Evolutionary conservation across 2,329 filamentous ascomycete species (phyloP).

Genomic region (Fusarium veterinarium): DNA sequence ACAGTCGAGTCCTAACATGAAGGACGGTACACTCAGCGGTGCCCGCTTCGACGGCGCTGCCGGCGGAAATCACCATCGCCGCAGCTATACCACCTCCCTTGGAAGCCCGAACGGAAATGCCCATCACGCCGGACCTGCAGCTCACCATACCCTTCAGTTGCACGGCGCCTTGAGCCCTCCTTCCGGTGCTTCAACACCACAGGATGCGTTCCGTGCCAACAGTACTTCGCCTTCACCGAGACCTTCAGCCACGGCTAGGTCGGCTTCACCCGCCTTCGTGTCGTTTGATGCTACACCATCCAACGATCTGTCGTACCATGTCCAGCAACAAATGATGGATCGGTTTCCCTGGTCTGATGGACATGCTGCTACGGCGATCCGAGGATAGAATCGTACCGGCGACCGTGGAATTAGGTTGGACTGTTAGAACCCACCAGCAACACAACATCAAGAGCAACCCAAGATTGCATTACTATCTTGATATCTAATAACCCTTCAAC

Average conservation of each 20-base stretch:
- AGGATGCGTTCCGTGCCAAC: conserved; percentile 46
- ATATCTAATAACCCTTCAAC: conserved; percentile 21
- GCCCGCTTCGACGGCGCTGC: conserved; percentile 52
- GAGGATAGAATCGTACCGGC: conserved; percentile 48
- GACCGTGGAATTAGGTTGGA: conserved; percentile 28
- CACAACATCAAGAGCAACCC: conserved; percentile 14
- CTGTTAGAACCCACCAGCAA: conserved; percentile 19
- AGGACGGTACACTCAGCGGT: conserved; percentile 59
- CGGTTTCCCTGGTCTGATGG: conserved; percentile 62
- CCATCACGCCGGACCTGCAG: conserved; percentile 52
- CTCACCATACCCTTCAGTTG: conserved; percentile 56
- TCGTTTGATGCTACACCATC: conserved; percentile 60
- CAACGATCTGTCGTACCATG: conserved; percentile 53
- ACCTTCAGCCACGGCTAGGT: conserved; percentile 52
- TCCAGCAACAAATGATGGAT: conserved; percentile 56
- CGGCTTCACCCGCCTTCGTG: conserved; percentile 60
- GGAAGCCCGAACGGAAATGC: conserved; percentile 25
- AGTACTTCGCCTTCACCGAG: conserved; percentile 47
- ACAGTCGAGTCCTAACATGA: conserved; percentile 62
- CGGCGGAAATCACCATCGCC: conserved; percentile 13
- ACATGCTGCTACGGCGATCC: conserved; percentile 63
- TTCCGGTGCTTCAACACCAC: conserved; percentile 33
- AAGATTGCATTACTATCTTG: conserved; percentile 31
- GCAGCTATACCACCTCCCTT: conserved; percentile 18
- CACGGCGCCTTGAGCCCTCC: conserved; percentile 33